These are phyloP conservation scores for Mycena haematopus DNA, from an alignment of 768 basidiomycete species.

Conservation along the genomic window DNA sequence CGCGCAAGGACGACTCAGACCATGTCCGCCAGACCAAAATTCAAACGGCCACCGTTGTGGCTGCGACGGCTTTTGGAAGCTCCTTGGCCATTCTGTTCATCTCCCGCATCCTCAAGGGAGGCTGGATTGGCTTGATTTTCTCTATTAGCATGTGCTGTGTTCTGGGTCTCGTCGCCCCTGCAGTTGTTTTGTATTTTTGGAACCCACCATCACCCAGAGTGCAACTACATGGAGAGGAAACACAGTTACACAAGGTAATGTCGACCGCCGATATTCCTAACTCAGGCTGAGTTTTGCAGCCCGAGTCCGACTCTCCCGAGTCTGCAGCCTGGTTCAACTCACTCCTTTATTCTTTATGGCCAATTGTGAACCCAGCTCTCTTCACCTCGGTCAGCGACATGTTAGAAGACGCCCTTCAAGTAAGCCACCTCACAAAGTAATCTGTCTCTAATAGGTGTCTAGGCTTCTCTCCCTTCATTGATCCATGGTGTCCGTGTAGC, in stretches of 20 bases:
- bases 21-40: slow-evolving; percentile 39
- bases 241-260: slow-evolving; percentile 19
- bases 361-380: slow-evolving; percentile 73
- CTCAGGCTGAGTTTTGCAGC: slow-evolving; percentile 7
- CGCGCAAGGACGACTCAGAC: slow-evolving; percentile 40
- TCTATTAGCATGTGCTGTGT: slow-evolving; percentile 31
- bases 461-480: slow-evolving; percentile 53
- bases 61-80: slow-evolving; percentile 20
- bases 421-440: neutral
- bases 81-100: slow-evolving; percentile 9
- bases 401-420: slow-evolving; percentile 63
- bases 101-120: slow-evolving; percentile 13
- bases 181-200: slow-evolving; percentile 35
- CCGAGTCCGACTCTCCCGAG: slow-evolving; percentile 38
- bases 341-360: slow-evolving; percentile 69
- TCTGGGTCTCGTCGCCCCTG: slow-evolving; percentile 37
- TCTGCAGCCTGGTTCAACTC: slow-evolving; percentile 68
- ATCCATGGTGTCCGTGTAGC: slow-evolving; percentile 70
- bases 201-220: slow-evolving; percentile 8
- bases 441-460: neutral
- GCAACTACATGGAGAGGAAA: slow-evolving; percentile 17
- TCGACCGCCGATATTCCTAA: neutral
- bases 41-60: slow-evolving; percentile 40
- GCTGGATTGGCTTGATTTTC: slow-evolving; percentile 18
- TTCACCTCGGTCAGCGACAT: slow-evolving; percentile 66